phyloP scores from a whole-genome alignment of 192 early-diverging fungal genomes.

The Helicostylum pulchrum region DNA sequence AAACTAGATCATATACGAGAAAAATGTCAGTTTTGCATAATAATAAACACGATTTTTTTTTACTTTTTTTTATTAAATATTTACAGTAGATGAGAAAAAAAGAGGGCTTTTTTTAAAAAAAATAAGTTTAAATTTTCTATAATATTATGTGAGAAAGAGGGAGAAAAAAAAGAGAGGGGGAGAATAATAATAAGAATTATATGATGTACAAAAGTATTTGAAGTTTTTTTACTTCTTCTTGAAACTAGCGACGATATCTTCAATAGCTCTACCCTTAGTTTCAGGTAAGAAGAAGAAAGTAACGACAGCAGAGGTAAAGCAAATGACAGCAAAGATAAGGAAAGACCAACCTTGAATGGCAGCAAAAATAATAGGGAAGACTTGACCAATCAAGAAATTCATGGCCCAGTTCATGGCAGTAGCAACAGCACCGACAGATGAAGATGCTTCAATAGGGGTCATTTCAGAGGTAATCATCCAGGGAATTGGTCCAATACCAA shows the following conservation, averaged over 20 bases:
- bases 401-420: conserved; percentile 70
- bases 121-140: too few relatives aligned
- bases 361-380: conserved; percentile 38
- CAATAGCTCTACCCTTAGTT: conserved; percentile 52
- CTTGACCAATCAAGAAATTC: conserved; percentile 43
- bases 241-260: conserved; percentile 44
- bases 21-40: too few relatives aligned
- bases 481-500: conserved; percentile 79
- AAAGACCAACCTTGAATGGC: conserved; percentile 16
- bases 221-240: too few relatives aligned
- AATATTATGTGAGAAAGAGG: too few relatives aligned
- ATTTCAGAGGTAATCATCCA: conserved; percentile 79
- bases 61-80: too few relatives aligned
- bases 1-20: too few relatives aligned
- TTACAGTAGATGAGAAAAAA: too few relatives aligned
- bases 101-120: too few relatives aligned
- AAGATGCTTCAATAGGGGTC: conserved; percentile 69
- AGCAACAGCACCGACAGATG: conserved; percentile 65
- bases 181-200: too few relatives aligned
- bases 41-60: too few relatives aligned
- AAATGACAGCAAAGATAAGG: conserved; percentile 12
- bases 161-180: too few relatives aligned
- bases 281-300: conserved; percentile 48
- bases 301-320: conserved; percentile 23
- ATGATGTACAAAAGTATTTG: too few relatives aligned